Evolutionary conservation across 768 basidiomycete species (phyloP).

Genomic region (Tricholoma terreum): DNA sequence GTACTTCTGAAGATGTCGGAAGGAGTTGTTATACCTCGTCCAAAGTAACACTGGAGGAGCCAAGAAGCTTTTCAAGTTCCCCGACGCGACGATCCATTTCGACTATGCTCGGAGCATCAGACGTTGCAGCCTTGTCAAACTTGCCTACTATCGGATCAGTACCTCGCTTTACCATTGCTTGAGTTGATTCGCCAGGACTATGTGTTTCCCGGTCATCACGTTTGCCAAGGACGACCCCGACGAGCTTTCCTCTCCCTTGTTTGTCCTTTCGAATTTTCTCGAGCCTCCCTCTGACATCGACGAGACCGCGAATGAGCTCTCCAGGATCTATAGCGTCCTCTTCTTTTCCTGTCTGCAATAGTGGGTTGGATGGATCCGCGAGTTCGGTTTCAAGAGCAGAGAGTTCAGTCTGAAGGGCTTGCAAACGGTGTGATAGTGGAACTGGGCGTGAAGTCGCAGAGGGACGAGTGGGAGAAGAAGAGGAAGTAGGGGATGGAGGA

Average conservation of each 20-base stretch:
- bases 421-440: constrained; percentile 58
- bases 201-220: constrained; percentile 13
- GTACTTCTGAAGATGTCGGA: background rate
- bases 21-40: constrained; percentile 69
- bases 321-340: constrained; percentile 66
- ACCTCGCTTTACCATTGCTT: constrained; percentile 8
- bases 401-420: constrained; percentile 73
- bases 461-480: constrained; percentile 38
- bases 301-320: constrained; percentile 71
- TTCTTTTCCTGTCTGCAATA: constrained; percentile 55
- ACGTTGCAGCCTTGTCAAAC: constrained; percentile 23
- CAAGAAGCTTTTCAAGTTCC: constrained; percentile 78
- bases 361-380: constrained; percentile 75
- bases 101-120: constrained; percentile 50
- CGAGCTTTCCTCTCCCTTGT: constrained; percentile 63
- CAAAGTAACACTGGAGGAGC: constrained; percentile 71
- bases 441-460: constrained; percentile 31
- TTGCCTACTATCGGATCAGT: constrained; percentile 2
- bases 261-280: constrained; percentile 63
- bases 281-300: constrained; percentile 68
- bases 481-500: constrained; percentile 61
- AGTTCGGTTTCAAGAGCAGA: constrained; percentile 77
- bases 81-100: constrained; percentile 84
- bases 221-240: constrained; percentile 52
- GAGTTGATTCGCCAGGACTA: constrained; percentile 14